Percentiles rank a stretch among this genome's conserved stretches.
Conservation (phyloP, 768 basidiomycete species). For the Russula sp. region DNA sequence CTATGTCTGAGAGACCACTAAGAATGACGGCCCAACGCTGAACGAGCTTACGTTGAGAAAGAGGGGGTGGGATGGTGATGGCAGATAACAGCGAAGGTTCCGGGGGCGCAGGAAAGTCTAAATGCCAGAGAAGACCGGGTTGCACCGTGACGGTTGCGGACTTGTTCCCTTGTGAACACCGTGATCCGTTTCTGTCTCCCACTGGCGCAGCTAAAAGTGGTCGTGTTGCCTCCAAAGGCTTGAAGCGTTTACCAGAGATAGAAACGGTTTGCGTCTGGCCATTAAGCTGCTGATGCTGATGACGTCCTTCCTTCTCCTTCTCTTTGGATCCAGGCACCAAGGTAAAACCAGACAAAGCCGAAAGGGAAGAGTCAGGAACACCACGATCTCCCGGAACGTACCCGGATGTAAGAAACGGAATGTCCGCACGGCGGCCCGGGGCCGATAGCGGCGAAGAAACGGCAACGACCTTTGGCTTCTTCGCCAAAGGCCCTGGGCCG, state of each 20-base stretch:
- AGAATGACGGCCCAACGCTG: slow-evolving; percentile 53
- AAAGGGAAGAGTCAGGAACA: background rate
- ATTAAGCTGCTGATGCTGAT: too few relatives aligned
- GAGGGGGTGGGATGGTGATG: slow-evolving; percentile 56
- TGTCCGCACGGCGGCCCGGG: background rate
- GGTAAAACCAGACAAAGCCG: background rate
- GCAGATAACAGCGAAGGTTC: slow-evolving; percentile 36
- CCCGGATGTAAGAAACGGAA: background rate
- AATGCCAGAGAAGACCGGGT: slow-evolving; percentile 29
- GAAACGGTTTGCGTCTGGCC: background rate
- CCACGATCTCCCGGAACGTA: background rate
- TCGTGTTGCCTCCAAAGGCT: slow-evolving; percentile 7
- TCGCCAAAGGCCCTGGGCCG: background rate
- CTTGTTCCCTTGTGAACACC: background rate
- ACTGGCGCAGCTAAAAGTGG: background rate
- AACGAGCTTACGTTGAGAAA: slow-evolving; percentile 57
- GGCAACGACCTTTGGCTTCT: slow-evolving; percentile 7
- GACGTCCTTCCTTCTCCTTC: background rate
- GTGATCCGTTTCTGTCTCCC: background rate
- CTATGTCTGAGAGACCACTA: slow-evolving; percentile 44
- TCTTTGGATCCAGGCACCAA: background rate
- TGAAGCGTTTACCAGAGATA: slow-evolving; percentile 20
- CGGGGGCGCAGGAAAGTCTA: slow-evolving; percentile 39
- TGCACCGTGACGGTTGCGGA: background rate
- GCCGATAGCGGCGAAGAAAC: background rate